A percentile compares a stretch with the other conserved stretches of the same genome.
Evolutionary conservation across 768 basidiomycete species (phyloP).

Genomic region (Baorangia bicolor): DNA sequence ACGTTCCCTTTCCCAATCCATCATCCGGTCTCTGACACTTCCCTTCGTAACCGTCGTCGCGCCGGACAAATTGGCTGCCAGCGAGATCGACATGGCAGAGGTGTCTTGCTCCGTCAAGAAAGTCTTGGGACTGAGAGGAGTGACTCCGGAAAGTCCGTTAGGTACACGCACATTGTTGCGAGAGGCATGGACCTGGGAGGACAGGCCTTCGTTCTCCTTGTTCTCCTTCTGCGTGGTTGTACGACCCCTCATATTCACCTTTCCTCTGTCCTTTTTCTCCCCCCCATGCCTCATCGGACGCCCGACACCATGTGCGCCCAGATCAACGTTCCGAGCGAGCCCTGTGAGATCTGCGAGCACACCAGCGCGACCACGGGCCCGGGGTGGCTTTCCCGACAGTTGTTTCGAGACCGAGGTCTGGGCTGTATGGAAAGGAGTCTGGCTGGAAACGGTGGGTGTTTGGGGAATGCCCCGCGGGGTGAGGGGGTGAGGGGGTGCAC

Average conservation of each 20-base stretch:
- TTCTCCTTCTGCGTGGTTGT: slow-evolving; percentile 21
- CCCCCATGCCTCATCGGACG: slow-evolving; percentile 8
- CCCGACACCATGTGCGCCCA: slow-evolving; percentile 31
- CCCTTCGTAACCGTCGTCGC: slow-evolving; percentile 23
- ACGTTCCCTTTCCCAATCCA: slow-evolving; percentile 75
- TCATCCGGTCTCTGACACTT: slow-evolving; percentile 57
- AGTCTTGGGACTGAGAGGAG: slow-evolving; percentile 17
- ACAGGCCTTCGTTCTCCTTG: slow-evolving; percentile 28
- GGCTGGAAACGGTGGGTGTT: slow-evolving; percentile 26
- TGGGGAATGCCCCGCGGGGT: not conserved
- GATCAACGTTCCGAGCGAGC: slow-evolving; percentile 33
- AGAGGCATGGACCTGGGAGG: not conserved
- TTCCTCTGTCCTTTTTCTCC: slow-evolving; percentile 32
- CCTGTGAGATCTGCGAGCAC: slow-evolving; percentile 43
- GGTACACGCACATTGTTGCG: slow-evolving; percentile 10
- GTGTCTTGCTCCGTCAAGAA: slow-evolving; percentile 14
- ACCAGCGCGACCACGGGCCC: slow-evolving; percentile 27
- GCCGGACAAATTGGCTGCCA: slow-evolving; percentile 19
- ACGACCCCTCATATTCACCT: slow-evolving; percentile 21
- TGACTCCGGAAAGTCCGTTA: not conserved
- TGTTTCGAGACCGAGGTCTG: slow-evolving; percentile 16
- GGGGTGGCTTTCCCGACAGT: slow-evolving; percentile 29
- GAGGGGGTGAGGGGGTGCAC: not conserved
- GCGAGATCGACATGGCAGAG: slow-evolving; percentile 7
- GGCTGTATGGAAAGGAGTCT: slow-evolving; percentile 17